Evolutionary conservation across 179 eudicot species (phyloP).

Genomic region (Silene noctiflora): DNA sequence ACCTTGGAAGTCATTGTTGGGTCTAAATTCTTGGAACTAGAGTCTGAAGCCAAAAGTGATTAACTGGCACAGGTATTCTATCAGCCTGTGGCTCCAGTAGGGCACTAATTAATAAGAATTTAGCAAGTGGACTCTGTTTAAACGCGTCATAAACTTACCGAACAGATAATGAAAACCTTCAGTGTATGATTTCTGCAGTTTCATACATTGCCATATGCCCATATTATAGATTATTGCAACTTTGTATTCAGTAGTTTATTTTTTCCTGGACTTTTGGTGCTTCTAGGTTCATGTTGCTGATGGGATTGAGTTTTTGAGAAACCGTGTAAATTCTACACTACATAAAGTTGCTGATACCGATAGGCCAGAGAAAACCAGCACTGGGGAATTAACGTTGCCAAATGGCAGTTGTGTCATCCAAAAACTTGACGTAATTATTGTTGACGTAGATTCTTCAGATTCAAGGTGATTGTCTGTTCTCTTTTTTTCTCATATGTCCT

Average conservation of each 20-base stretch:
- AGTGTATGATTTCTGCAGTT: background rate
- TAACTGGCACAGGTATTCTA: background rate
- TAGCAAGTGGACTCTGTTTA: background rate
- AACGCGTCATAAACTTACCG: background rate
- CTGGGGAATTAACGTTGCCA: slow-evolving; percentile 22
- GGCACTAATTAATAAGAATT: background rate
- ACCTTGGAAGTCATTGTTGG: background rate
- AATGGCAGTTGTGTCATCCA: slow-evolving; percentile 17
- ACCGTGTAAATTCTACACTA: slow-evolving; percentile 29
- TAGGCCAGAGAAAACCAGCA: slow-evolving; percentile 10
- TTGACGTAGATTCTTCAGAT: slow-evolving; percentile 94
- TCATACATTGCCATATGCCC: background rate
- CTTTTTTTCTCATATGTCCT: background rate
- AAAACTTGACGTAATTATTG: slow-evolving; percentile 57
- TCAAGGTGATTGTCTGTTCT: slow-evolving; percentile 44
- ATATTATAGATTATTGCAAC: background rate
- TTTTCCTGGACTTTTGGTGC: slow-evolving; percentile 7
- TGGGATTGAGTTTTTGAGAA: slow-evolving; percentile 66
- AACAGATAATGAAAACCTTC: background rate
- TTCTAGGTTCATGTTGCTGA: slow-evolving; percentile 72
- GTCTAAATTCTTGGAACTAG: too few relatives aligned
- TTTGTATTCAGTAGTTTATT: background rate
- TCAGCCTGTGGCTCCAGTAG: background rate
- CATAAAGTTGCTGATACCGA: slow-evolving; percentile 20
- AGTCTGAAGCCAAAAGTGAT: too few relatives aligned